Percentiles rank a stretch among this genome's conserved stretches.
Evolutionary conservation across 2,329 filamentous ascomycete genomes (phyloP).

Genomic region (Macroventuria anomochaeta): DNA sequence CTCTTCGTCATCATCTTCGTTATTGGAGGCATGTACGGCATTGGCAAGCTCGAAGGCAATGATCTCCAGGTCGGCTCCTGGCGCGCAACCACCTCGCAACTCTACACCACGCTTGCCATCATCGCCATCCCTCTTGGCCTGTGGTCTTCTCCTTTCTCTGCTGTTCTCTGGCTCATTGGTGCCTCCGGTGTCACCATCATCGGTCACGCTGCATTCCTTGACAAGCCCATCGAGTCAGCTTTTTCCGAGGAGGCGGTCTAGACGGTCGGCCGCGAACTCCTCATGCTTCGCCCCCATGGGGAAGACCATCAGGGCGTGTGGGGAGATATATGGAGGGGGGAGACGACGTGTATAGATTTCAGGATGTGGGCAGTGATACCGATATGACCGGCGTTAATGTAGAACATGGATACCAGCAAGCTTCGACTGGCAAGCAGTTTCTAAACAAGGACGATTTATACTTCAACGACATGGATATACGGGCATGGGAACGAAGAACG

Average conservation of each 20-base stretch:
- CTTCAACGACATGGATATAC: constrained; percentile 57
- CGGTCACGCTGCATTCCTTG: constrained; percentile 93
- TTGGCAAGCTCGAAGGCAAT: constrained; percentile 85
- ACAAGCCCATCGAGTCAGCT: constrained; percentile 99
- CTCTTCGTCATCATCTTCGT: constrained; percentile 94
- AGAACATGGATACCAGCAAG: constrained; percentile 48
- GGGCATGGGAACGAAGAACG: constrained; percentile 48
- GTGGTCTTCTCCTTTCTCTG: constrained; percentile 81
- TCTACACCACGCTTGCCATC: constrained; percentile 87
- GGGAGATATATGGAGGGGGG: constrained; percentile 58
- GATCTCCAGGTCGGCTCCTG: constrained; percentile 87
- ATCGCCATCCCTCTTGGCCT: constrained; percentile 85
- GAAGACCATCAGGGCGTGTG: constrained; percentile 94
- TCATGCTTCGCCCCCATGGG: constrained; percentile 87
- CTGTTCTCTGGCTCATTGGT: constrained; percentile 93
- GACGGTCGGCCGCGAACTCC: constrained; percentile 99
- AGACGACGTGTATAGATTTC: constrained; percentile 60
- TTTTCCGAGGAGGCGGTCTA: constrained; percentile 99
- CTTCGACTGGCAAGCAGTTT: constrained; percentile 30
- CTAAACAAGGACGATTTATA: constrained; percentile 54
- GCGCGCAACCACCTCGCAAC: constrained; percentile 85
- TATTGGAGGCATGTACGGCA: constrained; percentile 84
- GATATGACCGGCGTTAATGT: constrained; percentile 55
- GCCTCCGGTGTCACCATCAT: constrained; percentile 92
- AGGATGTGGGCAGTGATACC: constrained; percentile 68